Evolutionary conservation across 331 rosid species (phyloP), one percentile per base, ranked within the genome.

Genomic region (Ulmus americana): DNA sequence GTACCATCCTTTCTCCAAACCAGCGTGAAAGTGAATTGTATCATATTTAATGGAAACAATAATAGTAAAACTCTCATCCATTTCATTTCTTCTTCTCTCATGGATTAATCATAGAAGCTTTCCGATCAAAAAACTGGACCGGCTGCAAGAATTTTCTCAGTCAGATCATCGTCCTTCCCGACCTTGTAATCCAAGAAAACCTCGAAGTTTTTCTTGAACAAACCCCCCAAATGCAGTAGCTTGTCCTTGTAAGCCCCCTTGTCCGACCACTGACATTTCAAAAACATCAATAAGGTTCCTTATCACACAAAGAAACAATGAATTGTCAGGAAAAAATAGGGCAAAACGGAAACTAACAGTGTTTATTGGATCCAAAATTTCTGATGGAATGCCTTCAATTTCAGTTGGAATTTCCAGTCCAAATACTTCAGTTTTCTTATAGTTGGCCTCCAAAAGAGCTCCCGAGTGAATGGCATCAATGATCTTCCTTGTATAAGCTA

Each of bases 401-500:
- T 70, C 80, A 2, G 82, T 61, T 5, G 97, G 97, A 69, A 87
- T 91, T 69, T 91, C 87, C 1, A 91, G 84, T 39, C 97, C 97
- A 68, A 88, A 91, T 35, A 88, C 81, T 56, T 71, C 72, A 18
- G 90, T 89, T 61, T 89, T 89, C 18, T 70, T 69, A 70, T 85
- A 89, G 14, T 59, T 79, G 55, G 88, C 85, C 2, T 81, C 2
- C 77, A 89, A 16, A 64, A 92, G 98, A 43, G 76, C 67, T 14
- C 95, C 97, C 0, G 92, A 80, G 80, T 92, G 98, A 68, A 92
- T 92, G 7, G 90, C 95, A 69, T 92, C 97, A 35, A 92, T 92
- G 38, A 92, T 92, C 77, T 76, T 92, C 74, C 98, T 83, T 8
- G 98, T 92, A 53, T 87, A 85, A 8, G 84, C 77, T 61, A 92